Evolutionary conservation across 768 basidiomycete genomes (phyloP), one percentile per base, ranked within the genome.

Genomic region (Tulasnella sp.): DNA sequence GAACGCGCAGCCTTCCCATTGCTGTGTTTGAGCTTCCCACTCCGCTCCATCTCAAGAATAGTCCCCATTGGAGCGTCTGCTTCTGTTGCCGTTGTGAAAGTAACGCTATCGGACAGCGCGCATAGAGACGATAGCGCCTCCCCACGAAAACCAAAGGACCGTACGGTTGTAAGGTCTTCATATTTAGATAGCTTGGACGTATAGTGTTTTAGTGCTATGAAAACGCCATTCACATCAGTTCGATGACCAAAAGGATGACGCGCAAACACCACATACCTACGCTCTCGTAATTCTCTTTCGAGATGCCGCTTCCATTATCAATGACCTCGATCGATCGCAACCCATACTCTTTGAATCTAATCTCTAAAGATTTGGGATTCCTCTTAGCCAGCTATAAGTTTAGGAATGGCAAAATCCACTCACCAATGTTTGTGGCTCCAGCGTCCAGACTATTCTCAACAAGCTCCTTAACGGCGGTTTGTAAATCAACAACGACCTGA

Each of bases 391-490:
- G 5, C 15, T 38, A 7, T 38, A 5, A 38, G 34, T 29, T 17
- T 56, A 17, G 26, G n/a, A n/a, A n/a, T 17, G 2, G 17, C 11
- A 23, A 32, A 23, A 2, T 24, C 26, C 19, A 67, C 83, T 29
- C 47, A 88, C 95, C 94, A 43, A 99, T 81, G 64, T 73, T 82
- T 0, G 87, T 92, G 0, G 93, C 89, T 0, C 86, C 87, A 1
- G 96, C 93, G 70, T 99, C 96, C 27, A 97, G 74, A 60, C 90
- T 88, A 69, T 99, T 99, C 72, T 99, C 96, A 1, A 99, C 80
- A 8, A 98, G 81, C 70, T 99, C 96, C 69, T 98, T 99, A 61
- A 97, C 84, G 1, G 92, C 91, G 0, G 87, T 88, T 68, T 93
- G 91, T 0, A 98, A 79, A 69, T 96, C 92, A 26, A 94, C 77